phyloP scores from a whole-genome alignment of 2,329 filamentous ascomycete species.

The Penicillium psychrosexuale region DNA sequence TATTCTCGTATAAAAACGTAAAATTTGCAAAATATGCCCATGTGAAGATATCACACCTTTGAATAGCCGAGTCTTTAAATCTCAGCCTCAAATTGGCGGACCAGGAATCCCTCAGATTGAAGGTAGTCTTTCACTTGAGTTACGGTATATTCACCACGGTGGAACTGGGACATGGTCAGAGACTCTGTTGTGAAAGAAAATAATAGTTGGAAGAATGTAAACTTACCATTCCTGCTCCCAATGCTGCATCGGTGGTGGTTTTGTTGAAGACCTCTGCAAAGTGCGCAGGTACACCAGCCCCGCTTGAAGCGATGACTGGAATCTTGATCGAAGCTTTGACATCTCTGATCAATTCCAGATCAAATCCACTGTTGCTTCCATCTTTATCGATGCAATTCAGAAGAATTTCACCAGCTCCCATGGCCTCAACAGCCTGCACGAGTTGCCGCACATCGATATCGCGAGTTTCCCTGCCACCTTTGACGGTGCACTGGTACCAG shows the following conservation, averaged over 20 bases:
- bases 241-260: constrained; percentile 84
- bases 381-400: constrained; percentile 98
- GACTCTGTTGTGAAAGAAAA: neutral
- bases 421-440: constrained; percentile 82
- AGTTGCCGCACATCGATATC: constrained; percentile 91
- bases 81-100: constrained; percentile 69
- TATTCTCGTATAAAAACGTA: neutral
- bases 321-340: constrained; percentile 87
- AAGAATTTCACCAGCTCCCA: constrained; percentile 91
- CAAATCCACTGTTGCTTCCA: constrained; percentile 90
- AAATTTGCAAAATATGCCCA: neutral
- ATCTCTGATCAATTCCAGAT: constrained; percentile 82
- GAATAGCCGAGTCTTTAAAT: constrained; percentile 5
- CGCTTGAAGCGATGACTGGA: constrained; percentile 91
- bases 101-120: constrained; percentile 65
- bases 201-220: neutral
- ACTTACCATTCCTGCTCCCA: constrained; percentile 86
- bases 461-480: constrained; percentile 88
- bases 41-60: neutral
- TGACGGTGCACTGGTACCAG: constrained; percentile 98
- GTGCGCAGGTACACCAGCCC: constrained; percentile 81
- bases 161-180: constrained; percentile 58
- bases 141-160: constrained; percentile 91
- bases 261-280: constrained; percentile 86
- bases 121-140: constrained; percentile 88